Percentiles rank a stretch among this genome's conserved stretches.
phyloP scores from a whole-genome alignment of 129 eudicot species.

The Arctium minus region DNA sequence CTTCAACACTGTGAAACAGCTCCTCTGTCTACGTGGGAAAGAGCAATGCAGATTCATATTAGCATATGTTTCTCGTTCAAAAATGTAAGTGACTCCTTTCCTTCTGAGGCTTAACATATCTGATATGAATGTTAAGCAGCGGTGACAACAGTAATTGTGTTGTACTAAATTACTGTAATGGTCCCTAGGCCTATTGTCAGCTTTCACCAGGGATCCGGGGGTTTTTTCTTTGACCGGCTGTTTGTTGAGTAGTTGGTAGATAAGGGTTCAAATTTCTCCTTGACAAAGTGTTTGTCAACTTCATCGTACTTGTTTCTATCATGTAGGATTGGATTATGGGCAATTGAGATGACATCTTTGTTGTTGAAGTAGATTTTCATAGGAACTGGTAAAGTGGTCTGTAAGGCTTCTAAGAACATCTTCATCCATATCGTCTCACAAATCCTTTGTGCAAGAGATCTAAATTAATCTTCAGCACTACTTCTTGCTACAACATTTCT shows the following conservation, averaged over 20 bases:
- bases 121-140: background rate
- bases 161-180: background rate
- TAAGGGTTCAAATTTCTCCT: too few relatives aligned
- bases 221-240: too few relatives aligned
- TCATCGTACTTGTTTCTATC: background rate
- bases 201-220: too few relatives aligned
- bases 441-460: too few relatives aligned
- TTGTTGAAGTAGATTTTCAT: background rate
- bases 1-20: slow-evolving; percentile 71
- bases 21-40: slow-evolving; percentile 43
- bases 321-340: background rate
- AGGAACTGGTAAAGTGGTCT: too few relatives aligned
- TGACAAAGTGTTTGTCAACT: background rate
- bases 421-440: too few relatives aligned
- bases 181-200: background rate
- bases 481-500: background rate
- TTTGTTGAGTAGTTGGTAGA: too few relatives aligned
- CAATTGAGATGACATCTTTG: background rate
- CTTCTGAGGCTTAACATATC: background rate
- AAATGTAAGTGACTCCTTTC: slow-evolving; percentile 54
- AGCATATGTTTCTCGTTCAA: slow-evolving; percentile 82
- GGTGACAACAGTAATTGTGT: background rate
- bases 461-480: too few relatives aligned
- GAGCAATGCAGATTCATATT: slow-evolving; percentile 66
- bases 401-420: too few relatives aligned